Base-by-base conservation (phyloP, 306 rosid species). In the Corylus avellana region DNA sequence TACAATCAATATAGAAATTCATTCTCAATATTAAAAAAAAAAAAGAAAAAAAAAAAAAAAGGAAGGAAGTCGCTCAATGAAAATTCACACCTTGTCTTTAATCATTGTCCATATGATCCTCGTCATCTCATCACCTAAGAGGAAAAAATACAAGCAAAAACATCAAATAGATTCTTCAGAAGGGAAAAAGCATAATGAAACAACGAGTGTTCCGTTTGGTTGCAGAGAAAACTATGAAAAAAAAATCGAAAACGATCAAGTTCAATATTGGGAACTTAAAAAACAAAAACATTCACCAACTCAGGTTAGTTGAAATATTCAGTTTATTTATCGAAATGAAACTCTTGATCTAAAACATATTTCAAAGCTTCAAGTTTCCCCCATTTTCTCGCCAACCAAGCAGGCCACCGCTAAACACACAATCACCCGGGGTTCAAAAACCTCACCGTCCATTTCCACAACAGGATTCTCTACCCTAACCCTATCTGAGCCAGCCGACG, bases 391-490 rank as follows among this genome's bases (percentile, higher is more conserved):
- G 37, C 50, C 37, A 58, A 12, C 49, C 29, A 61, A 72, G 3
- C 64, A 73, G 47, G 29, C 13, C 42, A 73, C 48, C 39, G 8
- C 17, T 12, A 20, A 58, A 39, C 29, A 17, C 27, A 3, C n/a
- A 42, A 69, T 44, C 16, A 63, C n/a, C 56, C 69, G 5, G 37
- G 50, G 9, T 13, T 22, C 32, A 11, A 7, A 7, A 10, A 54
- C 80, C 61, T 77, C 75, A 95, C 99, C 99, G 87, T 95, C 98
- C 97, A 95, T 93, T 88, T 95, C 99, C 42, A 95, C 99, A 6
- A 93, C 80, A 54, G 99, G 98, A 88, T 90, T 93, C 88, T 72
- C 81, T 70, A 95, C 98, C 4, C 35, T 86, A 77, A 95, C 74
- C 80, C 83, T 84, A 39, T 85, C 76, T 57, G 69, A 85, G 14